A percentile compares a stretch with the other conserved stretches of the same genome.
phyloP scores from a whole-genome alignment of 2,329 filamentous ascomycete genomes.

The Verticillium alfalfae region DNA sequence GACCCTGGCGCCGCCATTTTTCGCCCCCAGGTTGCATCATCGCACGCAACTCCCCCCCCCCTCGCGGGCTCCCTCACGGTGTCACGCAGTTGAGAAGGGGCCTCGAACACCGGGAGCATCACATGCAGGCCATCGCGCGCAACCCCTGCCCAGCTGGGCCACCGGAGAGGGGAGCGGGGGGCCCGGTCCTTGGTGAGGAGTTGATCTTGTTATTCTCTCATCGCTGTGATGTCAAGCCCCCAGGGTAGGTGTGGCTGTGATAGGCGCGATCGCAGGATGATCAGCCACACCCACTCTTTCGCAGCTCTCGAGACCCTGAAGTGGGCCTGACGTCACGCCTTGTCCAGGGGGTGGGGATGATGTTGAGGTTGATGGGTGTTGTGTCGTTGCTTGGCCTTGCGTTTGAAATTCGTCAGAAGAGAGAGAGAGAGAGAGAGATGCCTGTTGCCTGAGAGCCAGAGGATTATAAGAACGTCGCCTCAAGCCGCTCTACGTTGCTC shows the following conservation, averaged over 20 bases:
- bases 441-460: background rate
- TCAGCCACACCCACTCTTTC: slow-evolving; percentile 1
- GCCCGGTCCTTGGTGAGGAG: too few relatives aligned
- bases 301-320: background rate
- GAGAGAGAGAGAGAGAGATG: background rate
- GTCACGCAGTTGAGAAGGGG: background rate
- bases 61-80: background rate
- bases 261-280: background rate
- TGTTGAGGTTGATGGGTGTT: background rate
- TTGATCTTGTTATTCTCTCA: background rate
- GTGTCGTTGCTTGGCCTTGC: background rate
- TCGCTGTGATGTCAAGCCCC: slow-evolving; percentile 1
- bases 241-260: background rate
- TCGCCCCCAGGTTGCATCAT: background rate
- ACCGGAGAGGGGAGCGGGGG: too few relatives aligned
- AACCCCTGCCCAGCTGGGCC: too few relatives aligned
- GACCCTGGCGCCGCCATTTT: background rate
- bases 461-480: background rate
- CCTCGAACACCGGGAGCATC: background rate
- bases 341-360: background rate
- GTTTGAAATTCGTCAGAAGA: background rate
- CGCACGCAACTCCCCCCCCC: background rate
- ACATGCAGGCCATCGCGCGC: background rate
- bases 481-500: background rate
- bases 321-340: slow-evolving; percentile 1